Evolutionary conservation across 306 rosid genomes (phyloP).

Genomic region (Echinosophora koreensis): DNA sequence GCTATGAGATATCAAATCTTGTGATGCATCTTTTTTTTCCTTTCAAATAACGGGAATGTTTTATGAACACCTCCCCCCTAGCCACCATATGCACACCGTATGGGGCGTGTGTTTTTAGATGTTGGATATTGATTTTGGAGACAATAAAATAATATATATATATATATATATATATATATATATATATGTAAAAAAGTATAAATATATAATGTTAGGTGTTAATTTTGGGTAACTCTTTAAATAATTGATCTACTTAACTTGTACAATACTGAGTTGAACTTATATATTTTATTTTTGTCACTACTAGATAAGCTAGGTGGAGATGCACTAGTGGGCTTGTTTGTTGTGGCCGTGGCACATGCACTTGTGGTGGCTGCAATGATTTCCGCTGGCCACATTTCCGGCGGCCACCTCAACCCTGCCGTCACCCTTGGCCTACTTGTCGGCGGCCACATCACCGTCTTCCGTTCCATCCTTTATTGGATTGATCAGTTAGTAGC

Average conservation of each 20-base stretch:
- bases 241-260: no score
- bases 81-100: no score
- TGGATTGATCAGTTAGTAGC: constrained; percentile 87
- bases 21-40: neutral
- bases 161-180: no score
- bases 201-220: no score
- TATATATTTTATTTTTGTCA: neutral
- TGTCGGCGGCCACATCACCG: constrained; percentile 78
- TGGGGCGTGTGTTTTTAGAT: no score
- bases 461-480: constrained; percentile 74
- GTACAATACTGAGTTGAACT: neutral
- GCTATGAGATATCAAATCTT: neutral
- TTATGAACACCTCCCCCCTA: no score
- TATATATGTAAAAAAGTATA: no score
- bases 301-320: constrained; percentile 66
- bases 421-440: constrained; percentile 87
- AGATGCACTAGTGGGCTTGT: constrained; percentile 64
- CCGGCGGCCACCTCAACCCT: constrained; percentile 94
- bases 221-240: no score
- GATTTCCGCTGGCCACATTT: constrained; percentile 90
- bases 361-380: constrained; percentile 86
- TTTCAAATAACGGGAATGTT: no score
- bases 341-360: constrained; percentile 78
- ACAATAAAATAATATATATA: no score
- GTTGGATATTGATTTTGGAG: no score